Evolutionary conservation across 352 stramenopile genomes (phyloP), one percentile per base, ranked within the genome.

Genomic region (Phytopythium delawarense): DNA sequence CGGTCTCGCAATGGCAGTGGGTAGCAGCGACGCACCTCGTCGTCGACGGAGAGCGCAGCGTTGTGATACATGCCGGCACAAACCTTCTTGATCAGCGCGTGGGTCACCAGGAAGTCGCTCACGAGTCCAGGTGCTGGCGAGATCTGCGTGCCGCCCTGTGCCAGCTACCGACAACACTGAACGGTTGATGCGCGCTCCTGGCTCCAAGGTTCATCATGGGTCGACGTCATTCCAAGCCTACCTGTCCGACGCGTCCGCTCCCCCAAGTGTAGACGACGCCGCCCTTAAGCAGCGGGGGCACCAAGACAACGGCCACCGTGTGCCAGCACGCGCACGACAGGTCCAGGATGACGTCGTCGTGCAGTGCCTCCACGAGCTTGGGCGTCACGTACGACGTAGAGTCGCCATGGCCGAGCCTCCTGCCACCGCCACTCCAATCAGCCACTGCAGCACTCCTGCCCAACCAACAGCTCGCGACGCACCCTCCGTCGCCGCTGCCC

Each of bases 201-300:
- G 15, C 9, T 40, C 35, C 28, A 32, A 32, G 32, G 28, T 15
- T 32, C 7, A 16, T 32, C 7, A 16, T 42, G 20, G 0, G 6
- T 30, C 11, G 32, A 21, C 18, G 6, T 23, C 8, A 28, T 44
- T 15, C 16, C 18, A 72, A 51, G 21, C 57, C 63, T 63, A 97
- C 77, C 73, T 98, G 91, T 7, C 94, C 93, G 57, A 97, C 72
- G n/a, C 90, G 96, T 0, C 94, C 93, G 48, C 77, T 96, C n/a
- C 92, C 92, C 90, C 90, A 98, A 4, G 92, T 98, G 61, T 98
- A 98, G 7, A 91, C 81, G 60, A 94, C 71, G 23, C 89, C 89
- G 35, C 87, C 87, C 63, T 93, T 91, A 56, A 92, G 70, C 25
- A 97, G 60, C 0, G 88, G 88, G 21, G 91, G 89, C 20, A 97